Evolutionary conservation across 1,139 yeast species (phyloP).

Genomic region (Debaryomyces sp.): DNA sequence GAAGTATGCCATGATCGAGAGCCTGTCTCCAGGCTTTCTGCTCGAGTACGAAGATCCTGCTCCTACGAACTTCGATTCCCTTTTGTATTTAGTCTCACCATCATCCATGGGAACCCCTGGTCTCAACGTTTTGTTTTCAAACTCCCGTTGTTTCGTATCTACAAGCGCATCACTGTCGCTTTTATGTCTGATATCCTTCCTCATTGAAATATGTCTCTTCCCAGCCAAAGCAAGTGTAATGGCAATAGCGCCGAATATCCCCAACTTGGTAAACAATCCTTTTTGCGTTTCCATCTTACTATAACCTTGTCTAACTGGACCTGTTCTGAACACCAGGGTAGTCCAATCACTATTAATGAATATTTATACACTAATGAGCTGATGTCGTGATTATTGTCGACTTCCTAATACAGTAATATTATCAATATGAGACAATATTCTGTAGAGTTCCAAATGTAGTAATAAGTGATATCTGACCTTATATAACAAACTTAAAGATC

Average conservation of each 20-base stretch:
- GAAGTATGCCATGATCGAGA: conserved; percentile 37
- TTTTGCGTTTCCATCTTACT: conserved; percentile 37
- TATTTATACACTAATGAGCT: not conserved
- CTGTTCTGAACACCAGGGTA: not conserved
- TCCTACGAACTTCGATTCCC: conserved; percentile 69
- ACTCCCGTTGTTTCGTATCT: conserved; percentile 36
- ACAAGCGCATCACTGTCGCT: conserved; percentile 42
- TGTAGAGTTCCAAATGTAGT: conserved; percentile 5
- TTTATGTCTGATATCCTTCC: conserved; percentile 40
- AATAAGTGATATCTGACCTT: not conserved
- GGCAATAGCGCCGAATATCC: conserved; percentile 35
- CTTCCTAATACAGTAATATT: no score
- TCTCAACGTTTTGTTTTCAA: conserved; percentile 27
- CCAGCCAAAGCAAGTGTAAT: conserved; percentile 37
- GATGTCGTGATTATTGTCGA: not conserved
- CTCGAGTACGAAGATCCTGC: conserved; percentile 62
- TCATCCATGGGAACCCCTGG: conserved; percentile 40
- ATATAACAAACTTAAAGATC: not conserved
- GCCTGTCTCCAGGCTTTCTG: conserved; percentile 50
- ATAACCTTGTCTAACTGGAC: not conserved
- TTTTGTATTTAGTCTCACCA: conserved; percentile 16
- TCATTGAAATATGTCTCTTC: conserved; percentile 37
- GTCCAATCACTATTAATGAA: not conserved
- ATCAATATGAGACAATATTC: no score
- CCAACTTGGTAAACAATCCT: conserved; percentile 40